Percentiles rank a stretch among this genome's conserved stretches.
These are phyloP conservation scores for Vaccinium vitisidaea DNA, from an alignment of 148 eudicot genomes.

Conservation along the genomic window DNA sequence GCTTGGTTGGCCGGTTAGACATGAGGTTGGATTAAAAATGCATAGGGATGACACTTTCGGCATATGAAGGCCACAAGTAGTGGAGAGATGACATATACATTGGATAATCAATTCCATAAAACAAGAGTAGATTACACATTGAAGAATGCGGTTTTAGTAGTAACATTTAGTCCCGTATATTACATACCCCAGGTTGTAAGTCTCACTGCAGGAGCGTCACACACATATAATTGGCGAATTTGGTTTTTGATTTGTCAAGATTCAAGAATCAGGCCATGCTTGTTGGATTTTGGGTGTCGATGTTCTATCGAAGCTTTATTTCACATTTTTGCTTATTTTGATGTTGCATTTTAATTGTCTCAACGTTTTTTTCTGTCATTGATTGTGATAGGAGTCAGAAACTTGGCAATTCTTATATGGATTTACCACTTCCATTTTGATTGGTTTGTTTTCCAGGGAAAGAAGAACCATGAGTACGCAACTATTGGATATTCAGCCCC, in stretches of 20 bases:
- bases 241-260: neutral
- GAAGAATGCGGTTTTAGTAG: neutral
- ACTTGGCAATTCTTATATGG: neutral
- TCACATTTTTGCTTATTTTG: neutral
- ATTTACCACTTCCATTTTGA: neutral
- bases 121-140: neutral
- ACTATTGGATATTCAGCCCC: slow-evolving; percentile 63
- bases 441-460: slow-evolving; percentile 15
- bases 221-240: neutral
- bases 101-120: neutral
- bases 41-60: neutral
- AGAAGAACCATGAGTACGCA: slow-evolving; percentile 42
- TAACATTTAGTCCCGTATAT: neutral
- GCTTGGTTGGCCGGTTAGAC: neutral
- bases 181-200: neutral
- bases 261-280: neutral
- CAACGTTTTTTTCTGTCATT: neutral
- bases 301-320: neutral
- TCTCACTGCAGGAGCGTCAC: neutral
- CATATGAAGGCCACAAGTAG: neutral
- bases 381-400: neutral
- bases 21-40: neutral
- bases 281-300: neutral
- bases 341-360: neutral
- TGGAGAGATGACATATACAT: neutral